Evolutionary conservation across 768 basidiomycete genomes (phyloP).

Genomic region (Pleurotus tuber-regium): DNA sequence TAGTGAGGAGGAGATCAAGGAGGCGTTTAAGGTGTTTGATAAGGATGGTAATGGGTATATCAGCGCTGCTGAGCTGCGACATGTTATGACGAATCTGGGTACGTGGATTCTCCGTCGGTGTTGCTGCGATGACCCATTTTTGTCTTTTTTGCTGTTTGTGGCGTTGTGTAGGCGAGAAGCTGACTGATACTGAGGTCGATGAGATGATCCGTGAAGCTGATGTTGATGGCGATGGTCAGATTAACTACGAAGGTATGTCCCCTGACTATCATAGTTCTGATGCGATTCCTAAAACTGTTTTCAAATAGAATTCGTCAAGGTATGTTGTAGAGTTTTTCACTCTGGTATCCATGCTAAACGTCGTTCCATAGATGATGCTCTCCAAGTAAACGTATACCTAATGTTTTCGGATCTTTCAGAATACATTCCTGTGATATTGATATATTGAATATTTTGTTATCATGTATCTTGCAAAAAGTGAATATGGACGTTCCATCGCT

Average conservation of each 20-base stretch:
- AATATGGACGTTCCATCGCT: background rate
- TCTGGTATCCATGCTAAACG: background rate
- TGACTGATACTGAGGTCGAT: constrained; percentile 30
- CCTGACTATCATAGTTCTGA: too few relatives aligned
- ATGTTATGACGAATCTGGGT: constrained; percentile 27
- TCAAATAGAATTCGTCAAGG: constrained; percentile 29
- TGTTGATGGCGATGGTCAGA: constrained; percentile 78
- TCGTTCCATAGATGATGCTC: constrained; percentile 28
- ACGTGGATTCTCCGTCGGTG: background rate
- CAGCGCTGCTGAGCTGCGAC: constrained; percentile 24
- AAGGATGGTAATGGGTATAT: constrained; percentile 21
- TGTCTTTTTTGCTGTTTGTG: background rate
- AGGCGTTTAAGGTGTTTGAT: constrained; percentile 82
- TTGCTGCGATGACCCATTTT: background rate
- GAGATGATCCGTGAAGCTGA: constrained; percentile 54
- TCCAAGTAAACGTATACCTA: constrained; percentile 21
- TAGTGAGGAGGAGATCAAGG: constrained; percentile 90
- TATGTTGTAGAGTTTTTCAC: constrained; percentile 10
- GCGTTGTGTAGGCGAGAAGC: constrained; percentile 25
- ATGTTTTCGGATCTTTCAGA: background rate
- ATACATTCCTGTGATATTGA: background rate
- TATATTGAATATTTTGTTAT: background rate
- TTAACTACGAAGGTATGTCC: constrained; percentile 62
- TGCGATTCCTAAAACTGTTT: too few relatives aligned
- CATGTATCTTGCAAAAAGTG: constrained; percentile 10